phyloP scores from a whole-genome alignment of 192 early-diverging fungal genomes.

The Entrophospora sp. region DNA sequence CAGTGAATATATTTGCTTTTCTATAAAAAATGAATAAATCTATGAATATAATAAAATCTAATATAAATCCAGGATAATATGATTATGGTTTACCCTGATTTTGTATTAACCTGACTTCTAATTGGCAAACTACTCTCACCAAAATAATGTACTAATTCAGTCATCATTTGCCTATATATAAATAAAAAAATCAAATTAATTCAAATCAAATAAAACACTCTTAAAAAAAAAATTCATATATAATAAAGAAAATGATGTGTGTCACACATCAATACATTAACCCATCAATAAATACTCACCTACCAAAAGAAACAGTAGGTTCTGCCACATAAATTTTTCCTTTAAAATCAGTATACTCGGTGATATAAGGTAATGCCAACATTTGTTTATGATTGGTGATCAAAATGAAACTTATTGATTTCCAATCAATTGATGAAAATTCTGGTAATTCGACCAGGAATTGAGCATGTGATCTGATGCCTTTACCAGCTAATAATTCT shows the following conservation, averaged over 20 bases:
- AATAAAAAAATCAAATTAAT: not conserved
- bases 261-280: not conserved
- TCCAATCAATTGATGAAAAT: conserved; percentile 52
- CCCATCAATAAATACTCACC: conserved; percentile 29
- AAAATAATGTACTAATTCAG: conserved; percentile 49
- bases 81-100: not conserved
- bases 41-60: not conserved
- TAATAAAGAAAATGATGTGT: not conserved
- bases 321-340: conserved; percentile 74
- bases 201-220: not conserved
- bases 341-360: conserved; percentile 70
- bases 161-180: conserved; percentile 43
- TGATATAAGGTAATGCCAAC: conserved; percentile 71
- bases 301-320: conserved; percentile 68
- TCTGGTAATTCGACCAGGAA: conserved; percentile 36
- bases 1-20: not conserved
- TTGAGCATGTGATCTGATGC: conserved; percentile 2
- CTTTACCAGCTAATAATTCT: not conserved
- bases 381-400: conserved; percentile 68
- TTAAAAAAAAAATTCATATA: not conserved
- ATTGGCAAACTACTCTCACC: conserved; percentile 22
- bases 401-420: conserved; percentile 64
- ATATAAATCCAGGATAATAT: not conserved
- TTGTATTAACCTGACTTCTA: not conserved
- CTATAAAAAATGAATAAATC: not conserved